A percentile compares a stretch with the other conserved stretches of the same genome.
Evolutionary conservation across 129 eudicot species (phyloP).

Genomic region (Heracleum sosnowskyi): DNA sequence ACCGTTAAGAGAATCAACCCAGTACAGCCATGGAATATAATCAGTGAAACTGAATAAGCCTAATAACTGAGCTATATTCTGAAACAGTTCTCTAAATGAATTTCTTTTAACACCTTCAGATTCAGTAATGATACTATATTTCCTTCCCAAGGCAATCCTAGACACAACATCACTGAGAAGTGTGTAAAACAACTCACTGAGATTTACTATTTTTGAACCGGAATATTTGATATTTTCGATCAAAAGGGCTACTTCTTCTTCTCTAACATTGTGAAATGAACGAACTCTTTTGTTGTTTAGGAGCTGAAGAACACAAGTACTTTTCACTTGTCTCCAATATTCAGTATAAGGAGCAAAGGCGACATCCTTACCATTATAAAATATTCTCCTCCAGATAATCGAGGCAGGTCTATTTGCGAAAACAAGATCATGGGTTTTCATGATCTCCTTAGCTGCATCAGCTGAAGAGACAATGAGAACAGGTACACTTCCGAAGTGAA

Average conservation of each 20-base stretch:
- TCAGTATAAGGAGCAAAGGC: constrained; percentile 10
- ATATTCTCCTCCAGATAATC: background rate
- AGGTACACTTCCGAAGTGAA: constrained; percentile 13
- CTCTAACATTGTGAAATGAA: background rate
- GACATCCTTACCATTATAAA: background rate
- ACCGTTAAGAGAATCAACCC: constrained; percentile 13
- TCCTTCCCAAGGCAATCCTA: constrained; percentile 13
- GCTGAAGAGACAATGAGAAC: constrained; percentile 14
- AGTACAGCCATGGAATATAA: constrained; percentile 15
- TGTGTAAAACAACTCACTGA: background rate
- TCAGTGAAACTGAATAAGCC: background rate
- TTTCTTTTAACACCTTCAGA: background rate
- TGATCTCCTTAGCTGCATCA: constrained; percentile 15
- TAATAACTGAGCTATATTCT: background rate
- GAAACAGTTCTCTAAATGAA: background rate
- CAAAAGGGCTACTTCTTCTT: constrained; percentile 11
- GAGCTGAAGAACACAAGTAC: constrained; percentile 11
- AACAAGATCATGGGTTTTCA: constrained; percentile 9
- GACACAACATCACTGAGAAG: constrained; percentile 1
- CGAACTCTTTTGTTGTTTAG: constrained; percentile 9
- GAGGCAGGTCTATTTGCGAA: constrained; percentile 6
- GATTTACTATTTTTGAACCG: background rate
- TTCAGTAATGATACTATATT: background rate
- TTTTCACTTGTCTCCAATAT: constrained; percentile 14
- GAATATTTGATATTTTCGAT: constrained; percentile 6